Conservation (phyloP, 1,284 basidiomycete genomes). For the Bothia castanella region DNA sequence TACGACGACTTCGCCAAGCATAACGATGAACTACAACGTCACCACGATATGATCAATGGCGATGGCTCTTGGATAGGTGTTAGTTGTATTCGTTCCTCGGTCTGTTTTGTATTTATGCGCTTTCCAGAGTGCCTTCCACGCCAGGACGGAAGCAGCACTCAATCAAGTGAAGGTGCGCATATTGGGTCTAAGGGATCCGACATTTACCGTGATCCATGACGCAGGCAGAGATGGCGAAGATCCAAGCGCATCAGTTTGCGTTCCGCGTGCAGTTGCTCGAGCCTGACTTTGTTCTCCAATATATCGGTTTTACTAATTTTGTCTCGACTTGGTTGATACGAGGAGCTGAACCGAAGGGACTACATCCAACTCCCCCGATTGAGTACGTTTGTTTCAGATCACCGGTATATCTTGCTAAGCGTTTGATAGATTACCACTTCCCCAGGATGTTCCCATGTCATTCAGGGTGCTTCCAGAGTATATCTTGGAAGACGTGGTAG, state of each 20-base stretch:
- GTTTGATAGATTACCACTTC: conserved; percentile 70
- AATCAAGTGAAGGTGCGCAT: conserved; percentile 64
- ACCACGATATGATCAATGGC: conserved; percentile 72
- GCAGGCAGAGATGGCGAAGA: conserved; percentile 65
- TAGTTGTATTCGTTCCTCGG: conserved; percentile 27
- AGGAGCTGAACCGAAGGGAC: conserved; percentile 80
- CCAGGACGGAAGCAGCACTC: conserved; percentile 64
- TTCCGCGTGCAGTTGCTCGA: conserved; percentile 86
- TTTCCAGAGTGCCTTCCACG: conserved; percentile 61
- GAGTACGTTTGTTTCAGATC: conserved; percentile 47
- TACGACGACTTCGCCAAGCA: conserved; percentile 71
- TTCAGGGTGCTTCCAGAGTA: conserved; percentile 95
- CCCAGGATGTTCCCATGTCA: conserved; percentile 76
- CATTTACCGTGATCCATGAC: background rate
- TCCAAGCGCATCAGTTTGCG: conserved; percentile 69
- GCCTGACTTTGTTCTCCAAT: conserved; percentile 77
- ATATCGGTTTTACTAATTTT: conserved; percentile 84
- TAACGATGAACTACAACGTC: conserved; percentile 73
- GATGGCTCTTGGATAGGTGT: conserved; percentile 79
- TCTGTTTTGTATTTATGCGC: conserved; percentile 11
- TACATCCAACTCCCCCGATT: conserved; percentile 69
- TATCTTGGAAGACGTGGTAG: conserved; percentile 90
- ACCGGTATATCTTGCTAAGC: conserved; percentile 10
- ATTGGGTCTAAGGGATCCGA: background rate
- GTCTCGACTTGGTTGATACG: conserved; percentile 94